These are phyloP conservation scores for Colletotrichum truncatum DNA, from an alignment of 2,329 filamentous ascomycete genomes.

Conservation along the genomic window DNA sequence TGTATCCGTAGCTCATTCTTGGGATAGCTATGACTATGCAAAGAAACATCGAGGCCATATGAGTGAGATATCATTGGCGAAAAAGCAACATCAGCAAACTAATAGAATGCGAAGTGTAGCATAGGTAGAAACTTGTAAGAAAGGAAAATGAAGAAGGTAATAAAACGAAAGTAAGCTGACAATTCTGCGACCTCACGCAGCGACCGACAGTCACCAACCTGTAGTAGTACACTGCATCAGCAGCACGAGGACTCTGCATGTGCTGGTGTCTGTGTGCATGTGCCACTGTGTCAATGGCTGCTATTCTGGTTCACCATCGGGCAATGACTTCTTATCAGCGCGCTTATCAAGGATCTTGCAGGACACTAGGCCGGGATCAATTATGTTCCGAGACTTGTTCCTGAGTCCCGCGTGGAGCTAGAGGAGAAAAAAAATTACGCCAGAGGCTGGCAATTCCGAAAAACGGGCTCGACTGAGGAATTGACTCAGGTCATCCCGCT, in stretches of 20 bases:
- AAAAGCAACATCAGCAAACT: too few relatives aligned
- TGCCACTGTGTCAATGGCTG: neutral
- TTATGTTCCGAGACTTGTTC: slow-evolving; percentile 16
- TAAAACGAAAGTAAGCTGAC: too few relatives aligned
- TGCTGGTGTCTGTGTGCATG: slow-evolving; percentile 8
- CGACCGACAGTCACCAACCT: too few relatives aligned
- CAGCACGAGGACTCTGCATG: neutral
- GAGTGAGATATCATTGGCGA: too few relatives aligned
- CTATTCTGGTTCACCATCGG: neutral
- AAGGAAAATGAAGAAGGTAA: too few relatives aligned
- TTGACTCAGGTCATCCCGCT: slow-evolving; percentile 25
- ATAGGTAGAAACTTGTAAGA: too few relatives aligned
- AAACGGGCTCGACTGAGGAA: slow-evolving; percentile 22
- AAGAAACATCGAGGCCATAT: too few relatives aligned
- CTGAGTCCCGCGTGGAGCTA: slow-evolving; percentile 18
- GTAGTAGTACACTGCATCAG: too few relatives aligned
- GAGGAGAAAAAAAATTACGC: slow-evolving; percentile 9
- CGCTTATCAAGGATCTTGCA: neutral
- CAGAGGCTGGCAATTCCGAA: slow-evolving; percentile 22
- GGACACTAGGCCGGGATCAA: neutral
- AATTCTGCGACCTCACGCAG: too few relatives aligned
- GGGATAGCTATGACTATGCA: too few relatives aligned
- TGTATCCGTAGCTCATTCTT: too few relatives aligned
- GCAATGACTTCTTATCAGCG: slow-evolving; percentile 5
- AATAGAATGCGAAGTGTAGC: too few relatives aligned